These are phyloP conservation scores for Melampsora americana DNA, from an alignment of 1,284 basidiomycete genomes.

Conservation along the genomic window DNA sequence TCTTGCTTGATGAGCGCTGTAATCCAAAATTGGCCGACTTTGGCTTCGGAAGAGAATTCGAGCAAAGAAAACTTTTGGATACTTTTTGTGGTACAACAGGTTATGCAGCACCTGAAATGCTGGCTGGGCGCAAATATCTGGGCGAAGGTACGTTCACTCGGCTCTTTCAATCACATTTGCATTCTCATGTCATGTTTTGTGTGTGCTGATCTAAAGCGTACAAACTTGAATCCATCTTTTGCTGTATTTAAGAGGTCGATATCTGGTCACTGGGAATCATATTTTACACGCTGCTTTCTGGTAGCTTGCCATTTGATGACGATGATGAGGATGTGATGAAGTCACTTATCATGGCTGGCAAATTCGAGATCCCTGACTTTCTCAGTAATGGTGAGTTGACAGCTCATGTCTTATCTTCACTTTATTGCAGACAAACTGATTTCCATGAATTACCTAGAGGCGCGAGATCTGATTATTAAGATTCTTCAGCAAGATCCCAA, in stretches of 20 bases:
- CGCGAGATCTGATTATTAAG: slow-evolving; percentile 70
- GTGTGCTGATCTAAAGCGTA: background rate
- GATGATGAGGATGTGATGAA: slow-evolving; percentile 90
- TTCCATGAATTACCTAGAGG: slow-evolving; percentile 60
- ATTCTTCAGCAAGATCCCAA: slow-evolving; percentile 77
- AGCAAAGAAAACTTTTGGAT: slow-evolving; percentile 76
- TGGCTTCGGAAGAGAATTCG: slow-evolving; percentile 92
- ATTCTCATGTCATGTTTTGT: background rate
- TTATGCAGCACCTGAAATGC: slow-evolving; percentile 91
- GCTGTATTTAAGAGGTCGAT: slow-evolving; percentile 72
- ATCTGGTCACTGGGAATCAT: slow-evolving; percentile 97
- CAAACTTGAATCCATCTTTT: background rate
- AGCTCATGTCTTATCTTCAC: slow-evolving; percentile 7
- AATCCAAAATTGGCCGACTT: slow-evolving; percentile 75
- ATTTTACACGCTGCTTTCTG: slow-evolving; percentile 86
- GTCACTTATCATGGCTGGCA: slow-evolving; percentile 76
- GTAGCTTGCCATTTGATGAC: slow-evolving; percentile 93
- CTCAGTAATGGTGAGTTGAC: slow-evolving; percentile 67
- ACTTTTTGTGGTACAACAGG: slow-evolving; percentile 97
- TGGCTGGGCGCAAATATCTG: slow-evolving; percentile 80
- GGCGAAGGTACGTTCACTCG: slow-evolving; percentile 68
- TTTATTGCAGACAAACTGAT: slow-evolving; percentile 16
- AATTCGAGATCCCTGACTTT: slow-evolving; percentile 88
- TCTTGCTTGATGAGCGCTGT: slow-evolving; percentile 55
- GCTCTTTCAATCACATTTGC: background rate